phyloP scores from a whole-genome alignment of 2,329 filamentous ascomycete species.

The Cladophialophora bantiana region DNA sequence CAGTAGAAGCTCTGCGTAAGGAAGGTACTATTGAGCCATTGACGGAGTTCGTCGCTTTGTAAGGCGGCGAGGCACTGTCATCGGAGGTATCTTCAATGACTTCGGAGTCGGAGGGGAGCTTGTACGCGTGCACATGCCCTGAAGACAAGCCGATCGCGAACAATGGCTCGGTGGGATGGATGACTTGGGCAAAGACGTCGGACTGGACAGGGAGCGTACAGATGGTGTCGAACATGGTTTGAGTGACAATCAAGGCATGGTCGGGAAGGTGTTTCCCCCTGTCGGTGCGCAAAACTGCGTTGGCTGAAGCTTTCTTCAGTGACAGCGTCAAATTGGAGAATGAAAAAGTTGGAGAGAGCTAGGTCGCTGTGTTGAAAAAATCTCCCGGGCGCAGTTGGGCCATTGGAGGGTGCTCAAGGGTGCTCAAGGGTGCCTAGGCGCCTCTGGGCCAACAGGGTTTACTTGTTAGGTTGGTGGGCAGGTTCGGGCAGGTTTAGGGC shows the following conservation, averaged over 20 bases:
- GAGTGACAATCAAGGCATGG: slow-evolving; percentile 7
- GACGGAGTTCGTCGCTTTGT: slow-evolving; percentile 13
- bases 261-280: neutral
- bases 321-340: neutral
- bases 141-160: slow-evolving; percentile 76
- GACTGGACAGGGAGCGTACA: slow-evolving; percentile 85
- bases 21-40: slow-evolving; percentile 37
- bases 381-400: neutral
- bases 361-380: neutral
- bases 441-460: neutral
- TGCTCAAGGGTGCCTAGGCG: neutral
- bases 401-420: neutral
- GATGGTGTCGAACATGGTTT: slow-evolving; percentile 74
- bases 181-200: slow-evolving; percentile 86
- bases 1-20: slow-evolving; percentile 43
- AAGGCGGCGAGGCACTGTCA: slow-evolving; percentile 24
- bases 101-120: slow-evolving; percentile 66
- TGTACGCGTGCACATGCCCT: slow-evolving; percentile 63
- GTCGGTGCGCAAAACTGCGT: neutral
- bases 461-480: neutral
- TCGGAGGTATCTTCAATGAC: slow-evolving; percentile 27
- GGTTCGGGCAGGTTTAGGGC: neutral
- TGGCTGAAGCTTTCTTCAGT: neutral
- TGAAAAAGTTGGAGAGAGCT: neutral
- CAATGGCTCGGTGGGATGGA: slow-evolving; percentile 84